Evolutionary conservation across 495 filamentous ascomycete species (phyloP), one percentile per base, ranked within the genome.

Genomic region (Copromyces sp.): DNA sequence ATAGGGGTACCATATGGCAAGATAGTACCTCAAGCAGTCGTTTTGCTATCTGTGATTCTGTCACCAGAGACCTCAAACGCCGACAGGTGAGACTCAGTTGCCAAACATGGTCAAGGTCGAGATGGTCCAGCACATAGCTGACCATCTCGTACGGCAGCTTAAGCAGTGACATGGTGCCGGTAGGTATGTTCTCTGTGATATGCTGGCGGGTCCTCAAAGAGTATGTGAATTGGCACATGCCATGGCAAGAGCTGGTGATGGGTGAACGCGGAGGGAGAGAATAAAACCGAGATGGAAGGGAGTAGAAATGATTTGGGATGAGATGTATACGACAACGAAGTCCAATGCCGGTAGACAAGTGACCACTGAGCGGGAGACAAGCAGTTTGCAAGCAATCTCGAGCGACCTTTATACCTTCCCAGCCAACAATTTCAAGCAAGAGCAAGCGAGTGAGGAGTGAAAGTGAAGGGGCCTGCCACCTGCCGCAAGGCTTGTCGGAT

Each of bases 121-220:
- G 80, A 71, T 86, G 80, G 11, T 84, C 80, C 61, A 89, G 84
- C 68, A 92, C 86, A 74, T 88, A 85, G 39, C 88, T 84, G 45
- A 91, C 81, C 11, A 91, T 82, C 81, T 92, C 90, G 78, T 89
- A 91, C 4, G 90, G 90, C 42, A 92, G 76, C 11, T 65, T 47
- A 44, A 76, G 40, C 39, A 79, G 65, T 47, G 77, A 75, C 80
- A 82, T 81, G 29, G 14, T 65, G 53, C 17, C 12, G 14, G 29
- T 35, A 35, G 29, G 1, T 35, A 14, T 29, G 53, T 35, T 17
- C 53, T 17, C 53, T 16, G 24, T 12, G 1, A 61, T 35, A 0
- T 35, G 12, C 12, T 61, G 29, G 53, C 7, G 12, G 24, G 53
- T 35, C 53, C 24, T 61, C 11, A 8, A 16, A 35, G 24, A 47